These are phyloP conservation scores for Lepidium didymum DNA, from an alignment of 345 rosid species.

Conservation along the genomic window DNA sequence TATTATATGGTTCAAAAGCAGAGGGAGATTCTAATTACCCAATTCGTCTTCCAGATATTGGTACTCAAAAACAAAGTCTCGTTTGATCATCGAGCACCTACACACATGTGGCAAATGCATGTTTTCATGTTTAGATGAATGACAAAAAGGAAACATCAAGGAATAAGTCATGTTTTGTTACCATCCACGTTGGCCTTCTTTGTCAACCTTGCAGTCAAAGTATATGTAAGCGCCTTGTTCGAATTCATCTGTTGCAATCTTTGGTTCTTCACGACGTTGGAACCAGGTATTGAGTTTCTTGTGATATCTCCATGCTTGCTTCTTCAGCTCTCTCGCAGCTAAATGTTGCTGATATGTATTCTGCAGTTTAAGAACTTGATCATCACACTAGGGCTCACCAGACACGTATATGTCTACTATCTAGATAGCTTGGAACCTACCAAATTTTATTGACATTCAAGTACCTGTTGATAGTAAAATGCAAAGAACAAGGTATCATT, in stretches of 20 bases:
- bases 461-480: conserved; percentile 78
- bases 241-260: conserved; percentile 69
- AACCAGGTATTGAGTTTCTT: conserved; percentile 82
- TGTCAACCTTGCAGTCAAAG: conserved; percentile 68
- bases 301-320: conserved; percentile 86
- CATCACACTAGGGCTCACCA: neutral
- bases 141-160: neutral
- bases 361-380: conserved; percentile 30
- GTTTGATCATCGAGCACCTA: neutral
- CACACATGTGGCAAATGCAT: neutral
- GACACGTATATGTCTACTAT: neutral
- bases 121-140: neutral
- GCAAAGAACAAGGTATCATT: conserved; percentile 76
- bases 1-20: neutral
- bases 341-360: conserved; percentile 71
- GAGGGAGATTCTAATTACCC: neutral
- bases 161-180: conserved; percentile 9
- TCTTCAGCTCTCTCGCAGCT: conserved; percentile 81
- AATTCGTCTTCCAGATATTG: neutral
- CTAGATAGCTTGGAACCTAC: neutral
- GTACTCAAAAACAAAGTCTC: neutral
- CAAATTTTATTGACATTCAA: neutral
- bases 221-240: conserved; percentile 84
- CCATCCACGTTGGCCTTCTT: conserved; percentile 70
- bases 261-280: conserved; percentile 82